Base-by-base conservation (phyloP, 148 eudicot species). In the Spergularia marina region DNA sequence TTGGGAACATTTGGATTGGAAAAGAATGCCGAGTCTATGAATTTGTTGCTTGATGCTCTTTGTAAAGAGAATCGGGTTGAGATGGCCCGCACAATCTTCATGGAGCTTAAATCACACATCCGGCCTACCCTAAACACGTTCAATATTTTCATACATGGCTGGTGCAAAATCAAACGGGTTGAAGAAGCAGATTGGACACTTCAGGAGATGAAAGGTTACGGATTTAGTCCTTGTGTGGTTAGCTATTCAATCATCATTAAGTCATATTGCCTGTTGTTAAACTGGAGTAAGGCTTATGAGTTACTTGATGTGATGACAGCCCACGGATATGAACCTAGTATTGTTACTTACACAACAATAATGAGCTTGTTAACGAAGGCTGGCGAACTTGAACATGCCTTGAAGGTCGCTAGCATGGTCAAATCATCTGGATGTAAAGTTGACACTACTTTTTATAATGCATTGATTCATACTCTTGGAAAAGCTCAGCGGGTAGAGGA, bases 171-270 rank as follows among this genome's bases (percentile, higher is more conserved):
- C 41, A 88, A 84, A 67, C 86, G 93, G 75, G 91, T 86, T 10
- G 97, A 92, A 41, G 98, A 92, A 84, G 94, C 96, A 13, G 77
- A 79, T 70, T 92, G 96, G 97, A 92, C 96, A 4, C 86, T 95
- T 74, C 88, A 95, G 78, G 97, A 95, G 77, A 94, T 94, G 98
- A 94, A 86, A 72, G 98, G 98, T 68, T 80, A 84, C 40, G 97
- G 97, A 36, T 87, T 84, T 77, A 68, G 76, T 44, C 97, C 98
- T 36, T 84, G 92, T 80, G 97, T 90, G 65, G 89, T 91, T 47
- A 91, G 94, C 85, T 94, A 91, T 86, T 86, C 98, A 12, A 90
- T 83, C 17, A 90, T 94, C 68, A 86, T 94, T 70, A 85, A 91
- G 25, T 86, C 88, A 3, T 90, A 91, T 56, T 94, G 98, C 58